phyloP scores from a whole-genome alignment of 2,329 filamentous ascomycete species.

The Cercospora janseana region DNA sequence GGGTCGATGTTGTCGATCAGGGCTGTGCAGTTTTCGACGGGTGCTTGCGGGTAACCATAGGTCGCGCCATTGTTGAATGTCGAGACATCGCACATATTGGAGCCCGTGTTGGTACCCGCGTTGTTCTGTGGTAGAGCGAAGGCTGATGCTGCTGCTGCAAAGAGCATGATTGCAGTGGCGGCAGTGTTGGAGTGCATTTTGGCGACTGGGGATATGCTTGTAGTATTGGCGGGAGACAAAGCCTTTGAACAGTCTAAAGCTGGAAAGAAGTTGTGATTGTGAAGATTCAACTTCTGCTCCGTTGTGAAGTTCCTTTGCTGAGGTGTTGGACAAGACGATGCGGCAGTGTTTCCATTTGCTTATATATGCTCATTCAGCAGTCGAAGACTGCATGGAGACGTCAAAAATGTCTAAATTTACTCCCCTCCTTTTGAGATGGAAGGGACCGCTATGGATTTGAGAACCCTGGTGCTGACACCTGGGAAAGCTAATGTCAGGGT shows the following conservation, averaged over 20 bases:
- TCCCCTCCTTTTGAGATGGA: too few species aligned
- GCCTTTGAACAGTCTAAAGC: too few species aligned
- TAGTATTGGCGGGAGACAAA: not conserved
- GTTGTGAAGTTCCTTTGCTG: not conserved
- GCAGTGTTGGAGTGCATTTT: conserved; percentile 12
- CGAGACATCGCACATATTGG: conserved; percentile 14
- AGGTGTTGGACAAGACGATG: not conserved
- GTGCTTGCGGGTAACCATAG: conserved; percentile 2
- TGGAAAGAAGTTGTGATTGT: not conserved
- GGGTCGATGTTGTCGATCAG: not conserved
- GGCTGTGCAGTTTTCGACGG: not conserved
- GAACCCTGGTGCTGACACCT: too few species aligned
- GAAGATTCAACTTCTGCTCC: not conserved
- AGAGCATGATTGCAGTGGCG: not conserved
- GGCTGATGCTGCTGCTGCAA: conserved; percentile 1
- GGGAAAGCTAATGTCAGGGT: too few species aligned
- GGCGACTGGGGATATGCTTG: not conserved
- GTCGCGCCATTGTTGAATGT: conserved; percentile 13
- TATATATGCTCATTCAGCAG: too few species aligned
- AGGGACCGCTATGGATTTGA: too few species aligned
- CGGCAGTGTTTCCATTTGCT: not conserved
- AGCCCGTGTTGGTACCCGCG: conserved; percentile 9
- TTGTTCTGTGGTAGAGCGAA: conserved; percentile 1
- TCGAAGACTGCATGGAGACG: too few species aligned
- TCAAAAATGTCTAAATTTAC: too few species aligned